These are phyloP conservation scores for Suaeda aralocaspica DNA, from an alignment of 148 eudicot species.

Conservation along the genomic window DNA sequence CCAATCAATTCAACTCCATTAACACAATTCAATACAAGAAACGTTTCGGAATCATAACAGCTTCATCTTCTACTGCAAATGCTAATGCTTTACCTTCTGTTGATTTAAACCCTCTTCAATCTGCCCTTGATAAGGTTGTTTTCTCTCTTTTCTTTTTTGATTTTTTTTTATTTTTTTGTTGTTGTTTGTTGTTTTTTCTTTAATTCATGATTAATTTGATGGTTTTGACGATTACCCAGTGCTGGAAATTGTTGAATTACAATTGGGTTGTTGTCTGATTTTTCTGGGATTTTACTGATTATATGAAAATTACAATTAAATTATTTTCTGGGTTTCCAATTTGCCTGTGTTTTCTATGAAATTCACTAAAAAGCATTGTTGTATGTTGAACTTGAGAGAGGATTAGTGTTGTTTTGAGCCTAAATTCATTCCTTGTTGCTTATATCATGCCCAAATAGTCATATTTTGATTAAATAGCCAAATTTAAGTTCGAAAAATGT, in stretches of 20 bases:
- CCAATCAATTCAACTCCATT: conserved; percentile 11
- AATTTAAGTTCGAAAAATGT: background rate
- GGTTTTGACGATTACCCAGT: conserved; percentile 9
- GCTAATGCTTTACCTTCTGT: conserved; percentile 57
- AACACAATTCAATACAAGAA: conserved; percentile 22
- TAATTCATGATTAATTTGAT: background rate
- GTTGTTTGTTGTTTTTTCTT: background rate
- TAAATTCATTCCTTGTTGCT: background rate
- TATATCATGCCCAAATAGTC: background rate
- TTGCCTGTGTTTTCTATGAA: background rate
- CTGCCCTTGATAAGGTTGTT: conserved; percentile 65
- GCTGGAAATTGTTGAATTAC: background rate
- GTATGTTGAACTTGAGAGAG: too few species aligned
- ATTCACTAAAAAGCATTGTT: too few species aligned
- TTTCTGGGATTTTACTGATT: conserved; percentile 8
- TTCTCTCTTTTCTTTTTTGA: conserved; percentile 6
- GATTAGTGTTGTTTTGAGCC: background rate
- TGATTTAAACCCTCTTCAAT: conserved; percentile 56
- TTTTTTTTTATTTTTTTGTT: too few species aligned
- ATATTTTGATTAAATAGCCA: background rate
- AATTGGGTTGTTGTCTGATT: background rate
- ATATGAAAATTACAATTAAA: background rate
- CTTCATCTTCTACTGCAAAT: conserved; percentile 50
- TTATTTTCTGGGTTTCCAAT: background rate
- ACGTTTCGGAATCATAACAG: conserved; percentile 31